A percentile compares a stretch with the other conserved stretches of the same genome.
These are phyloP conservation scores for Podila epicladia DNA, from an alignment of 192 early-diverging fungal species.

Conservation along the genomic window DNA sequence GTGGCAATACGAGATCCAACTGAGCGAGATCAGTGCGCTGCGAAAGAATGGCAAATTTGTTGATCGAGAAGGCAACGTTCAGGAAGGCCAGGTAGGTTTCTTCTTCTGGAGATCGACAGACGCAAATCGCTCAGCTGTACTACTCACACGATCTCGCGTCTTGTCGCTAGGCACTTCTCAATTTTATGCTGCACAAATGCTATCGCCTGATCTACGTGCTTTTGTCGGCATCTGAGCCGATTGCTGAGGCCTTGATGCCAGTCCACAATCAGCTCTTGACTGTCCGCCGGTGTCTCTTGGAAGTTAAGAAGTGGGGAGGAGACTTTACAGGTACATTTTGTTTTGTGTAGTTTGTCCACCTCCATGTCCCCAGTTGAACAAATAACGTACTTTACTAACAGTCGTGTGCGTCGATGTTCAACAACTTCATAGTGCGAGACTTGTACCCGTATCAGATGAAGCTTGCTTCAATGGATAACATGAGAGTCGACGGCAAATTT, in stretches of 20 bases:
- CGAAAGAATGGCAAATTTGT: constrained; percentile 88
- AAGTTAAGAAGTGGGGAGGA: constrained; percentile 85
- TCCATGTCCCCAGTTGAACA: background rate
- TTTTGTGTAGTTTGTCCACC: background rate
- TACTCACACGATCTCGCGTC: background rate
- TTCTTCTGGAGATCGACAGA: background rate
- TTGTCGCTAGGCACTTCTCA: constrained; percentile 62
- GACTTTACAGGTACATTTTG: constrained; percentile 65
- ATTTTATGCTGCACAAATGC: constrained; percentile 83
- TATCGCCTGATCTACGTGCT: constrained; percentile 88
- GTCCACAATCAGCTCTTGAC: constrained; percentile 89
- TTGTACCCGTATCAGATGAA: constrained; percentile 93
- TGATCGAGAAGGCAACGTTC: constrained; percentile 70
- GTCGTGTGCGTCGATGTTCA: too few species aligned
- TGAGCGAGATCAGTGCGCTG: constrained; percentile 85
- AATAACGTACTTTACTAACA: too few species aligned
- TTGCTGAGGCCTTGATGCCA: constrained; percentile 83
- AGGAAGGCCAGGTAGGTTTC: constrained; percentile 69
- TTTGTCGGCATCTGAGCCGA: constrained; percentile 80
- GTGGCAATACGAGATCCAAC: constrained; percentile 67
- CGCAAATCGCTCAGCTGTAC: background rate
- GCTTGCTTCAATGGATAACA: constrained; percentile 80
- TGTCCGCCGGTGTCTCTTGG: constrained; percentile 77
- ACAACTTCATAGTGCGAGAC: constrained; percentile 59
- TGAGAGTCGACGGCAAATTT: constrained; percentile 88